These are phyloP conservation scores for Camelina hispida DNA, from an alignment of 345 rosid genomes.

Conservation along the genomic window DNA sequence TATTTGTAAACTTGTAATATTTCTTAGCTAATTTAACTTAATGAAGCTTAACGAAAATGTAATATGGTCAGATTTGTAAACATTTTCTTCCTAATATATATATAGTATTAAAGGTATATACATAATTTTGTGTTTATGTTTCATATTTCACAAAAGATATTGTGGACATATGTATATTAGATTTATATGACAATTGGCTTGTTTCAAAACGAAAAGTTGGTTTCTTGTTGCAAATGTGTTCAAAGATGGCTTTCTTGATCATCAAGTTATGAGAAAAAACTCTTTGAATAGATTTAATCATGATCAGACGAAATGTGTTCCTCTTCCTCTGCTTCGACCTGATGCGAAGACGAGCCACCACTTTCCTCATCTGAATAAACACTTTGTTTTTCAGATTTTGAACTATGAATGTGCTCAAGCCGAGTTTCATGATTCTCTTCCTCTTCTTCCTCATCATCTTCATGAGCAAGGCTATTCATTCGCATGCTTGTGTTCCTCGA, in stretches of 20 bases:
- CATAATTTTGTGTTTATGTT: slow-evolving; percentile 12
- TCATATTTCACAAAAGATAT: slow-evolving; percentile 37
- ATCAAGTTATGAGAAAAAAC: slow-evolving; percentile 17
- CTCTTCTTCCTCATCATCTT: background rate
- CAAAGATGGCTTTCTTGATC: slow-evolving; percentile 13
- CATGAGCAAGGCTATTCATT: too few relatives aligned
- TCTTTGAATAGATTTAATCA: slow-evolving; percentile 24
- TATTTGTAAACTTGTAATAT: background rate
- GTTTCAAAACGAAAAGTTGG: slow-evolving; percentile 23
- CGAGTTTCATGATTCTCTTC: slow-evolving; percentile 25
- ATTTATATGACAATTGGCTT: slow-evolving; percentile 26
- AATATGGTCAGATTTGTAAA: slow-evolving; percentile 14
- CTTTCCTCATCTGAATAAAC: slow-evolving; percentile 34
- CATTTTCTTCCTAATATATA: slow-evolving; percentile 27
- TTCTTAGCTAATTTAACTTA: background rate
- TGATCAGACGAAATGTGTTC: slow-evolving; percentile 32
- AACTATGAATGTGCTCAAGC: slow-evolving; percentile 36
- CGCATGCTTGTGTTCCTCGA: too few relatives aligned
- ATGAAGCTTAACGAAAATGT: background rate
- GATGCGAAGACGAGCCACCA: slow-evolving; percentile 24
- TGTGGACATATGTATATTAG: slow-evolving; percentile 33
- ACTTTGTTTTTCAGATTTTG: slow-evolving; percentile 36
- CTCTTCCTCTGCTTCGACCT: slow-evolving; percentile 26
- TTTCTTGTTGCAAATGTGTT: slow-evolving; percentile 24
- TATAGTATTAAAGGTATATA: slow-evolving; percentile 25